Conservation (phyloP, 2,329 filamentous ascomycete species). For the Aspergillus tubingensis region DNA sequence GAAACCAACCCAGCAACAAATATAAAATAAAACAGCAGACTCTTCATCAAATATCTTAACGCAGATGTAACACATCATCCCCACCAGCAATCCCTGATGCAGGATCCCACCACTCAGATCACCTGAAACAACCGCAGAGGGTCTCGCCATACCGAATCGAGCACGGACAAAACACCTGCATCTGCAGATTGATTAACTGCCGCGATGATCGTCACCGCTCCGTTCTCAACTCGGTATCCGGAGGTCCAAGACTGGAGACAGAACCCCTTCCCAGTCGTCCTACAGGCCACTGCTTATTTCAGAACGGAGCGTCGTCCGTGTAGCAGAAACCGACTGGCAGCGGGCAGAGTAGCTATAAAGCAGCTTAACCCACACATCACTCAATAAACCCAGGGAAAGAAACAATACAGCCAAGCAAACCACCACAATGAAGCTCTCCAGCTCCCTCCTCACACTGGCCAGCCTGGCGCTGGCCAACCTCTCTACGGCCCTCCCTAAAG, state of each 20-base stretch:
- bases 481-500: slow-evolving; percentile 18
- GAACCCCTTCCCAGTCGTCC: neutral
- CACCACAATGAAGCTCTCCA: slow-evolving; percentile 21
- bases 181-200: slow-evolving; percentile 14
- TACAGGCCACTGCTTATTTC: slow-evolving; percentile 11
- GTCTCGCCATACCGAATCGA: slow-evolving; percentile 12
- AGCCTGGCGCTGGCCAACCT: slow-evolving; percentile 25
- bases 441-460: slow-evolving; percentile 16
- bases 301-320: slow-evolving; percentile 22
- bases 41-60: neutral
- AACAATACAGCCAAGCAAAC: no score
- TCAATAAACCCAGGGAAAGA: neutral
- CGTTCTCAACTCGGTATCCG: neutral
- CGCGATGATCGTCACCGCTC: slow-evolving; percentile 8
- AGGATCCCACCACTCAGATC: neutral
- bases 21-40: neutral
- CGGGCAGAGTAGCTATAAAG: neutral
- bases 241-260: neutral
- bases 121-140: neutral
- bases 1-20: neutral
- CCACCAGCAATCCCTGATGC: neutral
- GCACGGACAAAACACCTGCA: slow-evolving; percentile 21
- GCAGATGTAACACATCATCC: neutral
- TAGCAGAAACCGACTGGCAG: neutral
- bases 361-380: neutral